These are phyloP conservation scores for Trematosphaeria pertusa DNA, from an alignment of 2,329 filamentous ascomycete genomes.

Conservation along the genomic window DNA sequence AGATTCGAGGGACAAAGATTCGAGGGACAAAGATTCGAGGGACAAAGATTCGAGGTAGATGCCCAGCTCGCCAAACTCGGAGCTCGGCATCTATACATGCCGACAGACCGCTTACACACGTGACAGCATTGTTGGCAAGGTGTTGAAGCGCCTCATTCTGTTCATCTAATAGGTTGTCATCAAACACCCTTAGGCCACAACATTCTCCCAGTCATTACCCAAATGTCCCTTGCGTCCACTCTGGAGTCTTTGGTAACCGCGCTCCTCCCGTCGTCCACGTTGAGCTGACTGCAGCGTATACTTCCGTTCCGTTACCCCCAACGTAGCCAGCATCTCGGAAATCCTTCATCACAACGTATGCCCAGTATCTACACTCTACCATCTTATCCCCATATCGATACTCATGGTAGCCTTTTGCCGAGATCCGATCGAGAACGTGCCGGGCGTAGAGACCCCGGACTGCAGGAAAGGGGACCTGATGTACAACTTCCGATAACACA, in stretches of 20 bases:
- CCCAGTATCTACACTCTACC: constrained; percentile 3
- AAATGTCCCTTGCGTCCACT: background rate
- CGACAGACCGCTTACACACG: too few relatives aligned
- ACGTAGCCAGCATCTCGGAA: constrained; percentile 1
- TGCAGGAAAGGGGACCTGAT: constrained; percentile 1
- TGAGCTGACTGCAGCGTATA: background rate
- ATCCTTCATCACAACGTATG: background rate
- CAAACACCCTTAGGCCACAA: too few relatives aligned
- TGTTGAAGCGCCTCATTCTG: too few relatives aligned
- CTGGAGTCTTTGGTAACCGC: background rate
- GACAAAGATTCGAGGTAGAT: background rate
- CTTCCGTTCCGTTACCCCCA: background rate
- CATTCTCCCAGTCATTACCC: background rate
- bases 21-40: background rate
- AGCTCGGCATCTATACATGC: too few relatives aligned
- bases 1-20: background rate
- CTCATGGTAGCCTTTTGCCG: background rate
- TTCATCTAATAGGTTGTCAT: too few relatives aligned
- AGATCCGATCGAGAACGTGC: background rate
- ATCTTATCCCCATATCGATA: constrained; percentile 1
- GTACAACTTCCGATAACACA: background rate
- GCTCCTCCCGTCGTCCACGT: background rate
- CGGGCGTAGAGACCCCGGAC: background rate
- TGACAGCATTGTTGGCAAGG: too few relatives aligned
- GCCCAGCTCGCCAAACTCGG: background rate